These are phyloP conservation scores for Puccinia hordei DNA, from an alignment of 1,284 basidiomycete genomes.

Conservation along the genomic window DNA sequence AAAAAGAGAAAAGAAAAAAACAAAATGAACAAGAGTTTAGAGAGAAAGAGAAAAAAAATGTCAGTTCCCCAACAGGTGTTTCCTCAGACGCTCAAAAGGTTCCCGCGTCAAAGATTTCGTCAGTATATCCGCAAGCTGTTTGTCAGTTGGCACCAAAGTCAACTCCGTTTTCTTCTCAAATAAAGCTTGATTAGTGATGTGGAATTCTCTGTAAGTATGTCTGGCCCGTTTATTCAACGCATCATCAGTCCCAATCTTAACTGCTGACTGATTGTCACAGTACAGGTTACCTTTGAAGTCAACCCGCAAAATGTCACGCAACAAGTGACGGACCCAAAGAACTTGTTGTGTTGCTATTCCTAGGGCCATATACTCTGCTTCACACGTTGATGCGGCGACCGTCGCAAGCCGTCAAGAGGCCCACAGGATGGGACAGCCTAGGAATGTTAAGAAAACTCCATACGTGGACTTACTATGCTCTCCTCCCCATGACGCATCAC, in stretches of 20 bases:
- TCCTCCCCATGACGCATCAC: constrained; percentile 19
- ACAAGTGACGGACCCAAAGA: not conserved
- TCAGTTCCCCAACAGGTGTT: too few relatives aligned
- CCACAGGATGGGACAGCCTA: constrained; percentile 24
- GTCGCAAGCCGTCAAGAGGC: not conserved
- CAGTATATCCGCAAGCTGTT: not conserved
- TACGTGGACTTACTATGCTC: not conserved
- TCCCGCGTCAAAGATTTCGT: not conserved
- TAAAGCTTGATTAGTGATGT: not conserved
- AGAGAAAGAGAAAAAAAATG: too few relatives aligned
- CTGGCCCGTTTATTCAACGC: not conserved
- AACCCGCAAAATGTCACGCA: not conserved
- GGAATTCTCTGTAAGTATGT: not conserved
- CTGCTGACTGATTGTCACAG: not conserved
- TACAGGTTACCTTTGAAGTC: not conserved
- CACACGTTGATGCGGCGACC: constrained; percentile 2
- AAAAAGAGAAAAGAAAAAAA: too few relatives aligned
- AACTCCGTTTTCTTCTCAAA: not conserved
- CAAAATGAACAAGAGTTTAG: too few relatives aligned
- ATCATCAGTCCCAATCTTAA: not conserved
- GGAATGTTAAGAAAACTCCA: not conserved
- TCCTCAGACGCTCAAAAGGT: not conserved
- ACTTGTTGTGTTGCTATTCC: not conserved
- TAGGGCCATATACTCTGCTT: constrained; percentile 1
- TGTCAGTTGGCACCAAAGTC: not conserved